These are phyloP conservation scores for Nasturtium officinale DNA, from an alignment of 345 rosid species.

Conservation along the genomic window DNA sequence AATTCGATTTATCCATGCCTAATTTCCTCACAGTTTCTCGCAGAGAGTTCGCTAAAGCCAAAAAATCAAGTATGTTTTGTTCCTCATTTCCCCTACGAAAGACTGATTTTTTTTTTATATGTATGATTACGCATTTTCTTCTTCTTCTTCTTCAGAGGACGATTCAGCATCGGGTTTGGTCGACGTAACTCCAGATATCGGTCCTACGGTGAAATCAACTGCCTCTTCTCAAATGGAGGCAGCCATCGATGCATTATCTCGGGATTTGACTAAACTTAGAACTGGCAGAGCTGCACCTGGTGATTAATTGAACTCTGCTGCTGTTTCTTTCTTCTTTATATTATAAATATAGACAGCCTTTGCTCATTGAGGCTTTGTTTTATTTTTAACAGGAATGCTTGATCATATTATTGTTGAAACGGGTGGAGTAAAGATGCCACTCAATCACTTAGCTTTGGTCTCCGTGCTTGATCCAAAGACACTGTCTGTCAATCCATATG, in stretches of 20 bases:
- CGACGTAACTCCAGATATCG: conserved; percentile 60
- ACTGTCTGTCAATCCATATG: conserved; percentile 84
- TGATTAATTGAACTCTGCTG: neutral
- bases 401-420: conserved; percentile 92
- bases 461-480: conserved; percentile 88
- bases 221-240: conserved; percentile 90
- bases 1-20: neutral
- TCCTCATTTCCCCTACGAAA: neutral
- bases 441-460: conserved; percentile 83
- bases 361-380: neutral
- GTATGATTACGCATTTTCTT: neutral
- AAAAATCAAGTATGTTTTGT: conserved; percentile 58
- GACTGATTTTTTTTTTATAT: neutral
- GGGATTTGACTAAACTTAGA: conserved; percentile 77
- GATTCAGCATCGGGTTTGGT: conserved; percentile 59
- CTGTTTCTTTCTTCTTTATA: neutral
- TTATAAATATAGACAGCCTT: neutral
- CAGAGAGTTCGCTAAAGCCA: conserved; percentile 81
- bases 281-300: conserved; percentile 93
- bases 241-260: conserved; percentile 71
- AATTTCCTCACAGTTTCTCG: conserved; percentile 41
- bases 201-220: conserved; percentile 65
- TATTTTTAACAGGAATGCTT: conserved; percentile 65
- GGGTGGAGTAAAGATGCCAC: conserved; percentile 73
- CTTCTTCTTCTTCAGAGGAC: conserved; percentile 55